Conservation (phyloP, 1,139 yeast genomes). For the Yamadazyma sp. region DNA sequence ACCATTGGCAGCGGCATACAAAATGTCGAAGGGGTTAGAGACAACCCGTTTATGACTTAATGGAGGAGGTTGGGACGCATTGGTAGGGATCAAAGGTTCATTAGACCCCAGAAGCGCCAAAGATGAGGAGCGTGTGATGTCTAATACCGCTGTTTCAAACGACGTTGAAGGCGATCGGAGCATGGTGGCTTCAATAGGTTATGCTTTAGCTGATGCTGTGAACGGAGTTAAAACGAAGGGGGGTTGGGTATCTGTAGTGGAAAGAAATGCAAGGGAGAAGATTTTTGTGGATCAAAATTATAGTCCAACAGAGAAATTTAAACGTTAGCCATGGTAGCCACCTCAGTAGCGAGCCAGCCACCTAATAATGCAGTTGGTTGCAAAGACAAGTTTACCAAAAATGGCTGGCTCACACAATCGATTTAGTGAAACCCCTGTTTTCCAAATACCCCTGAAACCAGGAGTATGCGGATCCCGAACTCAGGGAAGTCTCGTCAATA, state of each 20-base stretch:
- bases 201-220: not conserved
- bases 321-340: no score
- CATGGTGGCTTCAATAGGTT: conserved; percentile 1
- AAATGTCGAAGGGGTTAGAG: conserved; percentile 24
- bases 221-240: not conserved
- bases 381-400: not conserved
- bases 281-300: not conserved
- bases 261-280: not conserved
- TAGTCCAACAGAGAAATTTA: no score
- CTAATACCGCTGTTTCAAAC: conserved; percentile 17
- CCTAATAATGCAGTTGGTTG: not conserved
- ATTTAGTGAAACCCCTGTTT: not conserved
- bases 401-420: not conserved
- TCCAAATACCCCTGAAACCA: not conserved
- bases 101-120: conserved; percentile 12
- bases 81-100: not conserved
- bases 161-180: conserved; percentile 13
- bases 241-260: not conserved
- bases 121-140: conserved; percentile 15
- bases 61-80: not conserved
- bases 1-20: conserved; percentile 13
- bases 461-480: no score
- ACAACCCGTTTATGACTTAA: conserved; percentile 16
- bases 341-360: not conserved
- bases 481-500: conserved; percentile 10